Percentiles rank a stretch among this genome's conserved stretches.
phyloP scores from a whole-genome alignment of 2,329 filamentous ascomycete species.

The Trichoderma brevicompactum region DNA sequence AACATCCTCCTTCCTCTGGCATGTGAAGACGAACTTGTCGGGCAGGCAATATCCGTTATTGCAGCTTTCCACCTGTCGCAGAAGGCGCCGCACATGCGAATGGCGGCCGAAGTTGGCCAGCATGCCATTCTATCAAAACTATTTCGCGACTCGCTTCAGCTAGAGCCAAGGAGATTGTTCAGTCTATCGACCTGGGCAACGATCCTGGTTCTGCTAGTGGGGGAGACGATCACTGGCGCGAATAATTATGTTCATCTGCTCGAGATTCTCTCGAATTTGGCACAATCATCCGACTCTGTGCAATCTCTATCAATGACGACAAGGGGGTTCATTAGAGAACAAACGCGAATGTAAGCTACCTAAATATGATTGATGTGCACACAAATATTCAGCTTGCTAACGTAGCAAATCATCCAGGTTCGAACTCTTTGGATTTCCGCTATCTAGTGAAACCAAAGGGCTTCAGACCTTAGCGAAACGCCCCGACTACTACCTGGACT shows the following conservation, averaged over 20 bases:
- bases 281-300: slow-evolving; percentile 14
- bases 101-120: slow-evolving; percentile 22
- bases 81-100: slow-evolving; percentile 21
- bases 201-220: slow-evolving; percentile 12
- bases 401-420: background rate
- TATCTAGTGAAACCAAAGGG: slow-evolving; percentile 22
- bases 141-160: slow-evolving; percentile 21
- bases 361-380: no score
- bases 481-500: slow-evolving; percentile 19
- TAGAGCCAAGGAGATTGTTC: slow-evolving; percentile 11
- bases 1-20: slow-evolving; percentile 19
- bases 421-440: slow-evolving; percentile 17
- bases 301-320: slow-evolving; percentile 2
- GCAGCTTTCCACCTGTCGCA: slow-evolving; percentile 20
- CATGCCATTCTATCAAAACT: slow-evolving; percentile 23
- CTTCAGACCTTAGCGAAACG: slow-evolving; percentile 13
- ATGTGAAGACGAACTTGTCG: slow-evolving; percentile 20
- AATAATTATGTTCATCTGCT: slow-evolving; percentile 21
- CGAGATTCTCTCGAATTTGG: slow-evolving; percentile 15
- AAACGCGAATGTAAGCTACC: slow-evolving; percentile 15
- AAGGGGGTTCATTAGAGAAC: slow-evolving; percentile 15
- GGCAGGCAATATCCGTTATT: slow-evolving; percentile 24
- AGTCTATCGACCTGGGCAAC: slow-evolving; percentile 23
- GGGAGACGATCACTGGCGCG: slow-evolving; percentile 18
- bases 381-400: background rate